A percentile compares a stretch with the other conserved stretches of the same genome.
Conservation (phyloP, 805 yeast species). For the Deakozyma indianensis region DNA sequence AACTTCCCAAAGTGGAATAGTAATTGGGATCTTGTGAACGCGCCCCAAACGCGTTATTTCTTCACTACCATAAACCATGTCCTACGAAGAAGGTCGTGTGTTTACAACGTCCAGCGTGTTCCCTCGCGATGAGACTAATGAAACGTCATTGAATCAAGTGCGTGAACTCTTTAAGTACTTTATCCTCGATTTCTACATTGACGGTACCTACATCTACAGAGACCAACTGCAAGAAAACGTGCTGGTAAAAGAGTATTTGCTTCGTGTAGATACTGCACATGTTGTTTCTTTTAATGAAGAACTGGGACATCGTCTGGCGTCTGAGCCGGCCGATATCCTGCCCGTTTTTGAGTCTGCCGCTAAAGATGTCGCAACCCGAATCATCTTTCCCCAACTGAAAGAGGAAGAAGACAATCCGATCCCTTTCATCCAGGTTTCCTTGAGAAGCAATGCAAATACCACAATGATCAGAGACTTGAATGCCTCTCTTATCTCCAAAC, state of each 20-base stretch:
- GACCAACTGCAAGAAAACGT: slow-evolving; percentile 84
- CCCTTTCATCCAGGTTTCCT: slow-evolving; percentile 73
- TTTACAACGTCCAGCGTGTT: slow-evolving; percentile 52
- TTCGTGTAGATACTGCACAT: slow-evolving; percentile 71
- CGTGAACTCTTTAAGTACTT: slow-evolving; percentile 49
- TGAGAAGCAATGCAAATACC: slow-evolving; percentile 57
- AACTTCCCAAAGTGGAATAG: neutral
- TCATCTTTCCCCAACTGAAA: slow-evolving; percentile 19
- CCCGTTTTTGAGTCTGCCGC: slow-evolving; percentile 61
- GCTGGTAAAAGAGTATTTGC: slow-evolving; percentile 54
- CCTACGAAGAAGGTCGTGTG: slow-evolving; percentile 24
- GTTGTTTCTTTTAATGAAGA: slow-evolving; percentile 81
- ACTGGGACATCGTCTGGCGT: slow-evolving; percentile 66
- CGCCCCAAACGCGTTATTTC: neutral
- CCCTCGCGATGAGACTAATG: slow-evolving; percentile 51
- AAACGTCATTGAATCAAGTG: slow-evolving; percentile 15
- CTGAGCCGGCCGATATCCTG: slow-evolving; percentile 77
- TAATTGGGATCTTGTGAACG: neutral
- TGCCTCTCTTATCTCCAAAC: slow-evolving; percentile 76
- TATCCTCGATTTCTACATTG: slow-evolving; percentile 71
- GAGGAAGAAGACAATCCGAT: slow-evolving; percentile 24
- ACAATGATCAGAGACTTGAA: slow-evolving; percentile 69
- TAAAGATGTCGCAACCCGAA: slow-evolving; percentile 57
- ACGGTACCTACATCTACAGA: slow-evolving; percentile 65
- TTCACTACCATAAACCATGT: slow-evolving; percentile 14